phyloP scores from a whole-genome alignment of 208 protist genomes.

The Trypanosoma platydactyli region DNA sequence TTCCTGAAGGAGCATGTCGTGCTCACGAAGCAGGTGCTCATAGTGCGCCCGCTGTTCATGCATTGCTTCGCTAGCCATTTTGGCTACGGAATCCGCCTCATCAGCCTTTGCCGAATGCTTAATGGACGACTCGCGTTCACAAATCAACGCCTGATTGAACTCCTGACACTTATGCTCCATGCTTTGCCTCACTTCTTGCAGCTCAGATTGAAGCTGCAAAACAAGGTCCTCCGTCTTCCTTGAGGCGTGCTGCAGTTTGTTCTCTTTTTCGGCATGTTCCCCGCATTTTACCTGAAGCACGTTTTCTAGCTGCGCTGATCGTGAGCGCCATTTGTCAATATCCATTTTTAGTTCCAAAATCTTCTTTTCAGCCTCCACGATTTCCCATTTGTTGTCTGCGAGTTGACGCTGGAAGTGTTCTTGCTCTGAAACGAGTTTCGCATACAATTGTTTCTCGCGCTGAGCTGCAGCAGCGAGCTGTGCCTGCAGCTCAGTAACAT shows the following conservation, averaged over 20 bases:
- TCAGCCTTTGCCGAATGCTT: slow-evolving; percentile 4
- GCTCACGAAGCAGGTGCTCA: slow-evolving; percentile 19
- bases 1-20: slow-evolving; percentile 15
- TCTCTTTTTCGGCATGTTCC: slow-evolving; percentile 19
- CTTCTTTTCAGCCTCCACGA: slow-evolving; percentile 18
- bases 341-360: slow-evolving; percentile 24
- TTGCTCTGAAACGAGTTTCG: slow-evolving; percentile 1
- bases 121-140: slow-evolving; percentile 6
- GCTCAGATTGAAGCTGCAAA: background rate
- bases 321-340: slow-evolving; percentile 16
- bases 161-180: slow-evolving; percentile 8
- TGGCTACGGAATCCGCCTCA: slow-evolving; percentile 20
- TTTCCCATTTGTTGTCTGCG: slow-evolving; percentile 18
- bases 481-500: background rate
- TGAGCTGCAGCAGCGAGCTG: slow-evolving; percentile 1
- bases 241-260: slow-evolving; percentile 10
- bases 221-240: slow-evolving; percentile 19
- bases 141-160: slow-evolving; percentile 8
- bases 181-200: slow-evolving; percentile 6
- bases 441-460: slow-evolving; percentile 11
- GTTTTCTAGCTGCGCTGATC: slow-evolving; percentile 10
- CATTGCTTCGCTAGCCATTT: slow-evolving; percentile 8
- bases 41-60: slow-evolving; percentile 29
- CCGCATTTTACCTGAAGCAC: slow-evolving; percentile 1
- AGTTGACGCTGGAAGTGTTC: slow-evolving; percentile 7